These are phyloP conservation scores for Linaria vulgaris DNA, from an alignment of 257 asterid species.

Conservation along the genomic window DNA sequence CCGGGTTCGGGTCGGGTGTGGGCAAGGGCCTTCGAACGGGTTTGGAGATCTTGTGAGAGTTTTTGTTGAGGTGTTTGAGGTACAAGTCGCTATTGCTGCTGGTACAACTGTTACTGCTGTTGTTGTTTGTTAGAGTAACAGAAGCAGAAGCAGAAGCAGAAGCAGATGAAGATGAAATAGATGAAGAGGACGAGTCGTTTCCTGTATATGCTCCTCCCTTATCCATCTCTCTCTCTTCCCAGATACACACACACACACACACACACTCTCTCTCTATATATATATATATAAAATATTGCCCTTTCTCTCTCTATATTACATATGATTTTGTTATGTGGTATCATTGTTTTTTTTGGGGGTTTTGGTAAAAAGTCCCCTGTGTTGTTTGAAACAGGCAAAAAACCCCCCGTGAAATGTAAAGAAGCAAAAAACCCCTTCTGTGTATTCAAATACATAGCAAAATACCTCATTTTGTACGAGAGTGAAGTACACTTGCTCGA, in stretches of 20 bases:
- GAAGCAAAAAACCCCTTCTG: no score
- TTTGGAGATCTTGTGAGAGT: conserved; percentile 39
- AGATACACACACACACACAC: no score
- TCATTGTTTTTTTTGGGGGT: no score
- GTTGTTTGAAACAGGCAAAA: no score
- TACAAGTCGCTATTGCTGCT: conserved; percentile 25
- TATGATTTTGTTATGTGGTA: no score
- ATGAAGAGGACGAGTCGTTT: conserved; percentile 24
- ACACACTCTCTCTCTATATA: not conserved
- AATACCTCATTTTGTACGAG: no score
- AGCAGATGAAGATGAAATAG: conserved; percentile 1
- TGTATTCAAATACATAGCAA: no score
- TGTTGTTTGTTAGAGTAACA: conserved; percentile 13
- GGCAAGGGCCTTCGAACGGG: conserved; percentile 35
- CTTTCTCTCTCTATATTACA: not conserved
- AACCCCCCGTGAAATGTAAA: no score
- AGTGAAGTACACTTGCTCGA: no score
- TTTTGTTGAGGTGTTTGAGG: conserved; percentile 35
- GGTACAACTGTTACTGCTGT: conserved; percentile 12
- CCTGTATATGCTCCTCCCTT: conserved; percentile 28
- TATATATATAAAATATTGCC: not conserved
- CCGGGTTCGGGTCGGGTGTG: conserved; percentile 23
- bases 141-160: no score
- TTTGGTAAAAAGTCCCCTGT: no score
- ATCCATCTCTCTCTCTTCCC: conserved; percentile 30